A percentile compares a stretch with the other conserved stretches of the same genome.
Evolutionary conservation across 1,139 yeast genomes (phyloP).

Genomic region (Pichia kudriavzevii): DNA sequence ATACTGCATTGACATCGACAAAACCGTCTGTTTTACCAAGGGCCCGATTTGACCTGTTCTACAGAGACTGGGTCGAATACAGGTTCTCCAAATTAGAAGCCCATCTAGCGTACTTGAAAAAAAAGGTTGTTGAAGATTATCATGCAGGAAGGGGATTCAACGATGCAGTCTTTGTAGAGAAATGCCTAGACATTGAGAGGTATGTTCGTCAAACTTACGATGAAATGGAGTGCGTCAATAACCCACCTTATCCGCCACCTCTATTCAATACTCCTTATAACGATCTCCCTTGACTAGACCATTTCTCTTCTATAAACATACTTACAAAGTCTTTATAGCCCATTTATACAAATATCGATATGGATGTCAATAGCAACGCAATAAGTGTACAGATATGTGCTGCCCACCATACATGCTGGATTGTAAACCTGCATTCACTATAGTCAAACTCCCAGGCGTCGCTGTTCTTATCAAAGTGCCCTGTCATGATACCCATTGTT

Average conservation of each 20-base stretch:
- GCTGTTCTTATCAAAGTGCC: constrained; percentile 39
- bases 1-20: constrained; percentile 29
- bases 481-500: constrained; percentile 77
- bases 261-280: constrained; percentile 23
- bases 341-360: constrained; percentile 14
- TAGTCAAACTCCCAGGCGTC: constrained; percentile 60
- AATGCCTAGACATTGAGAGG: constrained; percentile 22
- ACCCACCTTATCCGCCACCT: constrained; percentile 27
- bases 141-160: constrained; percentile 22
- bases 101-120: constrained; percentile 28
- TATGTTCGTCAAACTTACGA: constrained; percentile 23
- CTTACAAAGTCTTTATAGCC: not conserved
- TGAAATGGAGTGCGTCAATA: constrained; percentile 28
- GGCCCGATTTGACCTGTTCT: constrained; percentile 29
- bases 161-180: constrained; percentile 21
- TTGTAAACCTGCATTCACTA: constrained; percentile 66
- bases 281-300: constrained; percentile 1
- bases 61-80: constrained; percentile 33
- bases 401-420: constrained; percentile 97
- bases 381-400: constrained; percentile 50
- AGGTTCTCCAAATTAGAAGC: constrained; percentile 31
- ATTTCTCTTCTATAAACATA: not conserved
- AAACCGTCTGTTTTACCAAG: constrained; percentile 33
- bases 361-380: constrained; percentile 37
- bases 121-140: constrained; percentile 17